These are phyloP conservation scores for Magnaporthales sp. DNA, from an alignment of 2,329 filamentous ascomycete genomes.

Conservation along the genomic window DNA sequence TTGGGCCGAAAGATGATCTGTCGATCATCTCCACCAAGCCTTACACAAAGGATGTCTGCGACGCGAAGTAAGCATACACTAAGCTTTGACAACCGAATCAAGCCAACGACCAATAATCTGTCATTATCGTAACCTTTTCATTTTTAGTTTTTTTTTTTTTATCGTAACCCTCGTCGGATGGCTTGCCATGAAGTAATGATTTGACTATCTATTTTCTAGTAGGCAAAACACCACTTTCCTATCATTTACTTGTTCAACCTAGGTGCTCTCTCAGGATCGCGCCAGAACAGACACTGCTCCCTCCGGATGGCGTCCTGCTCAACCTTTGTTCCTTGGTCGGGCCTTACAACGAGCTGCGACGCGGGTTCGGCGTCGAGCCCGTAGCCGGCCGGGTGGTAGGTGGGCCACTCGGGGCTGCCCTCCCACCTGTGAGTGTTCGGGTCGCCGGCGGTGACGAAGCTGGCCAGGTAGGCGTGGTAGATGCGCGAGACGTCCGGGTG, in stretches of 20 bases:
- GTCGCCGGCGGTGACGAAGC: constrained; percentile 58
- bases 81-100: background rate
- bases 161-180: background rate
- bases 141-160: background rate
- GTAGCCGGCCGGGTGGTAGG: background rate
- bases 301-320: constrained; percentile 2
- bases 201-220: background rate
- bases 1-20: background rate
- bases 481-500: background rate
- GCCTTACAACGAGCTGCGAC: background rate
- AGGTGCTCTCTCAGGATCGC: background rate
- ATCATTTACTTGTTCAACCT: constrained; percentile 1
- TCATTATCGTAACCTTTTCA: too few species aligned
- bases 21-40: background rate
- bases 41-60: background rate
- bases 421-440: constrained; percentile 46
- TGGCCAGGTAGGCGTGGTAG: constrained; percentile 61
- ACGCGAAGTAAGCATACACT: background rate
- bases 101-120: too few species aligned
- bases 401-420: constrained; percentile 41
- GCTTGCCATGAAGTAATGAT: background rate
- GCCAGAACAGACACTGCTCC: constrained; percentile 2
- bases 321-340: background rate
- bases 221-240: too few species aligned
- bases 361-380: background rate